A percentile compares a stretch with the other conserved stretches of the same genome.
Evolutionary conservation across 129 eudicot species (phyloP).

Genomic region (Cynara cardunculus): DNA sequence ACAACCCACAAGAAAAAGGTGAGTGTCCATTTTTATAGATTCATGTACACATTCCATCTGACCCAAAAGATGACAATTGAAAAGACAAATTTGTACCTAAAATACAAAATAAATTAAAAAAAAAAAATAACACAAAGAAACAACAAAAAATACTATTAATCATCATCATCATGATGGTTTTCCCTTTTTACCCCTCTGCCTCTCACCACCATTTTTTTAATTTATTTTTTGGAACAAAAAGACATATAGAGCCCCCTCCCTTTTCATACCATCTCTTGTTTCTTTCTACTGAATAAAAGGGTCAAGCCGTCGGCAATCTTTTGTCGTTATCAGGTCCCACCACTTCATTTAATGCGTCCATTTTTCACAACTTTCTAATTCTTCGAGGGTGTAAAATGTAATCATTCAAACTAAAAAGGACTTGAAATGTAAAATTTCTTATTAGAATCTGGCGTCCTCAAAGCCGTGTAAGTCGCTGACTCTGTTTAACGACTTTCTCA

Average conservation of each 20-base stretch:
- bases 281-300: slow-evolving; percentile 38
- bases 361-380: background rate
- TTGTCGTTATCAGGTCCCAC: slow-evolving; percentile 46
- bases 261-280: slow-evolving; percentile 17
- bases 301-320: slow-evolving; percentile 45
- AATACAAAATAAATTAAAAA: background rate
- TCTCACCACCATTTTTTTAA: slow-evolving; percentile 2
- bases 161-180: background rate
- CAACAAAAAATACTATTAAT: slow-evolving; percentile 19
- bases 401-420: slow-evolving; percentile 13
- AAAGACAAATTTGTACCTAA: slow-evolving; percentile 13
- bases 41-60: slow-evolving; percentile 23
- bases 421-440: background rate
- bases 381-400: background rate
- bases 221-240: slow-evolving; percentile 2
- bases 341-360: background rate
- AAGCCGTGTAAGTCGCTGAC: slow-evolving; percentile 99
- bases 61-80: slow-evolving; percentile 26
- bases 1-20: background rate
- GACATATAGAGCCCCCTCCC: slow-evolving; percentile 19
- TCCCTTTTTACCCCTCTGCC: background rate
- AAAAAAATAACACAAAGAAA: background rate
- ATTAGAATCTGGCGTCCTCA: slow-evolving; percentile 87
- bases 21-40: slow-evolving; percentile 20
- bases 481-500: slow-evolving; percentile 79